A percentile compares a stretch with the other conserved stretches of the same genome.
phyloP scores from a whole-genome alignment of 2,329 filamentous ascomycete species.

The Corinectria fuckeliana region DNA sequence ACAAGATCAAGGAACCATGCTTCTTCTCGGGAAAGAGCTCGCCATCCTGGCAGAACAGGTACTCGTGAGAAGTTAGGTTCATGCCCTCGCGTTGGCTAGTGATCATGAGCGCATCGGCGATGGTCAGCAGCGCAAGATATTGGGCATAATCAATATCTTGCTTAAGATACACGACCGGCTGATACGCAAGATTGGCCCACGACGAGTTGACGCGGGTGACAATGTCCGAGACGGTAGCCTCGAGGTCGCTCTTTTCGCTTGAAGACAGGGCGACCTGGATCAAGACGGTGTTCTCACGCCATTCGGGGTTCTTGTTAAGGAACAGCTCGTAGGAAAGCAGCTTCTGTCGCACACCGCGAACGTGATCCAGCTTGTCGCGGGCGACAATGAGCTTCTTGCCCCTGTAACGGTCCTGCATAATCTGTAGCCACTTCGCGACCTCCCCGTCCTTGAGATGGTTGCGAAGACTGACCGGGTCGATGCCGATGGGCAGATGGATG shows the following conservation, averaged over 20 bases:
- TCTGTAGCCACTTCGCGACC: constrained; percentile 79
- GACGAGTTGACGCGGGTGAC: constrained; percentile 92
- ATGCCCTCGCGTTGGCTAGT: constrained; percentile 95
- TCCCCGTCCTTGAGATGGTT: constrained; percentile 73
- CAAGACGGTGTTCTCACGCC: constrained; percentile 85
- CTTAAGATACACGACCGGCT: constrained; percentile 91
- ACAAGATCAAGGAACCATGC: constrained; percentile 87
- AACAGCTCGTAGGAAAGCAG: constrained; percentile 91
- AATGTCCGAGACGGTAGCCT: constrained; percentile 89
- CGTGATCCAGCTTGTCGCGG: constrained; percentile 91
- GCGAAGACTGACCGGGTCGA: constrained; percentile 80
- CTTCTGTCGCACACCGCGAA: constrained; percentile 93
- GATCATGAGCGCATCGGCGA: constrained; percentile 92
- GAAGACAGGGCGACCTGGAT: constrained; percentile 94
- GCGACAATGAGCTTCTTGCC: constrained; percentile 92
- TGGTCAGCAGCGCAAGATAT: constrained; percentile 88
- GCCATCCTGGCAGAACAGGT: constrained; percentile 91
- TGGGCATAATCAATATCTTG: constrained; percentile 94
- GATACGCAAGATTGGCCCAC: constrained; percentile 89
- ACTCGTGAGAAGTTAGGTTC: constrained; percentile 96
- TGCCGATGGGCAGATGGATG: constrained; percentile 84
- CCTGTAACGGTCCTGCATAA: constrained; percentile 82
- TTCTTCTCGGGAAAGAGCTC: constrained; percentile 72
- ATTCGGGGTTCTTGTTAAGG: constrained; percentile 90
- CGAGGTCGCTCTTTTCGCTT: constrained; percentile 85